Conservation (phyloP, 495 filamentous ascomycete genomes). For the Tetracladium setigerum region DNA sequence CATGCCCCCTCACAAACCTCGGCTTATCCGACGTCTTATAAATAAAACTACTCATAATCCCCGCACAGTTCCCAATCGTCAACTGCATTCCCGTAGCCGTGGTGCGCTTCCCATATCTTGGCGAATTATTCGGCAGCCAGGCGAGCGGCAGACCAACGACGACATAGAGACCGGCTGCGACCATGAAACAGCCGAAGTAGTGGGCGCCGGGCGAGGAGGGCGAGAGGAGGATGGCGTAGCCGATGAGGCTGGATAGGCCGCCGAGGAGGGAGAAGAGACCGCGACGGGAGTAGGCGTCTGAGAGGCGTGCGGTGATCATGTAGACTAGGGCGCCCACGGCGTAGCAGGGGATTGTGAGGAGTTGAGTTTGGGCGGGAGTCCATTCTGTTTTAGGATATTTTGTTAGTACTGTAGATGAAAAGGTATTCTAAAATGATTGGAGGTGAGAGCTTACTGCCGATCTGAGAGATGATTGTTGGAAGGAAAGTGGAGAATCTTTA, state of each 20-base stretch:
- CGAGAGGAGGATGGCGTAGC: conserved; percentile 59
- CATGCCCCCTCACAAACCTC: conserved; percentile 46
- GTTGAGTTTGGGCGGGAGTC: conserved; percentile 55
- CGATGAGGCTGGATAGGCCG: conserved; percentile 51
- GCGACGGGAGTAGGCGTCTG: conserved; percentile 53
- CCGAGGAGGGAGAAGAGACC: conserved; percentile 53
- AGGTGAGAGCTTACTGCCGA: too few species aligned
- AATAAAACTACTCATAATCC: conserved; percentile 64
- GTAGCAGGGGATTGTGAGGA: conserved; percentile 75
- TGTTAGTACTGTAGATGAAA: conserved; percentile 19
- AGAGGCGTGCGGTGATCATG: conserved; percentile 51
- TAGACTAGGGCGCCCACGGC: conserved; percentile 59
- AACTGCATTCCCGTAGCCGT: conserved; percentile 64
- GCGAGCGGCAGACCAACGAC: conserved; percentile 61
- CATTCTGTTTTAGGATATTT: conserved; percentile 58
- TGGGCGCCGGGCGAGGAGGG: conserved; percentile 51
- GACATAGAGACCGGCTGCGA: conserved; percentile 66
- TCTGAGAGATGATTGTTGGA: conserved; percentile 59
- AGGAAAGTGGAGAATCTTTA: conserved; percentile 64
- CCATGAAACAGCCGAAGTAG: conserved; percentile 60
- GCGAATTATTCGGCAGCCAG: conserved; percentile 51
- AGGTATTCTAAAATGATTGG: too few species aligned
- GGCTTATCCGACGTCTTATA: conserved; percentile 36
- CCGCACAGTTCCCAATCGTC: conserved; percentile 58
- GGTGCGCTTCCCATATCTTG: conserved; percentile 65